A percentile compares a stretch with the other conserved stretches of the same genome.
Evolutionary conservation across 352 stramenopile species (phyloP).

Genomic region (Thalassiosira livingstoniorum): DNA sequence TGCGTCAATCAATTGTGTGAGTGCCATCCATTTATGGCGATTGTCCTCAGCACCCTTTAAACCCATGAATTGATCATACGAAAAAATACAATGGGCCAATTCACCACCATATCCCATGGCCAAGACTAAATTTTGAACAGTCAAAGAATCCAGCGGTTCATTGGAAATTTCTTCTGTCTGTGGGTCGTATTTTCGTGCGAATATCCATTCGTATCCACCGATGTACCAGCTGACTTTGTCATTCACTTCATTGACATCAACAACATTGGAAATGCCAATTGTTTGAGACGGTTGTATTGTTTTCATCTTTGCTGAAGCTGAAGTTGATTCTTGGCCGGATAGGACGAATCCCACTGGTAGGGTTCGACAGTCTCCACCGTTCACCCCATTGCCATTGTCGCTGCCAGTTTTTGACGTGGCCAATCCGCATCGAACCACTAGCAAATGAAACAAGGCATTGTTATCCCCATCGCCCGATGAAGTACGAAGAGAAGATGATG

Average conservation of each 20-base stretch:
- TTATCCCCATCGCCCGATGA: slow-evolving; percentile 1
- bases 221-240: background rate
- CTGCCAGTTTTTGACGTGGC: slow-evolving; percentile 1
- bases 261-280: background rate
- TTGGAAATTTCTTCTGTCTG: slow-evolving; percentile 80
- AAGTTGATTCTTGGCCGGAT: too few species aligned
- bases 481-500: background rate
- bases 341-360: slow-evolving; percentile 64
- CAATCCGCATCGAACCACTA: slow-evolving; percentile 48
- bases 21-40: slow-evolving; percentile 33
- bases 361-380: slow-evolving; percentile 8
- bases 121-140: slow-evolving; percentile 56
- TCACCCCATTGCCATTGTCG: background rate
- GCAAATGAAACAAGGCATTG: slow-evolving; percentile 72
- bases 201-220: slow-evolving; percentile 41
- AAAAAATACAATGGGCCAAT: slow-evolving; percentile 49
- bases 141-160: slow-evolving; percentile 59
- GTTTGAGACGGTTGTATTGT: background rate
- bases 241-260: too few species aligned
- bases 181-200: slow-evolving; percentile 68
- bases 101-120: slow-evolving; percentile 42
- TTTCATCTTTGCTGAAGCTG: too few species aligned
- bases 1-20: slow-evolving; percentile 56
- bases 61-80: slow-evolving; percentile 64
- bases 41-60: slow-evolving; percentile 29